phyloP scores from a whole-genome alignment of 2,329 filamentous ascomycete genomes.

The Aspergillus pseudoglaucus region DNA sequence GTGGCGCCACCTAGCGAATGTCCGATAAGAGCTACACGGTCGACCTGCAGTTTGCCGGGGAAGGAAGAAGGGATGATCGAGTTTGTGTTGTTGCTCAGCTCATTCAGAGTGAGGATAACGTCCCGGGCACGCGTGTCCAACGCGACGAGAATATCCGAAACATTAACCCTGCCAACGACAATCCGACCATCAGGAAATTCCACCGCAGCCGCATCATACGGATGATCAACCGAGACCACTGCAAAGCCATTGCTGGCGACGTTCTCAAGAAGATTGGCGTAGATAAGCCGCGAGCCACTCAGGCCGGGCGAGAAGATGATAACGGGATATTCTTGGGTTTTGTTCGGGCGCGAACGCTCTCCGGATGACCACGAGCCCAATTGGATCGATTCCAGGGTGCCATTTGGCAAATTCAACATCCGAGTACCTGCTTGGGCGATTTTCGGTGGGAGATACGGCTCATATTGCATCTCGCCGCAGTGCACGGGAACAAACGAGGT shows the following conservation, averaged over 20 bases:
- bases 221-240: constrained; percentile 12
- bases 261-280: background rate
- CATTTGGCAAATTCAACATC: background rate
- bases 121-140: constrained; percentile 2
- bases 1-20: constrained; percentile 34
- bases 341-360: background rate
- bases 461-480: background rate
- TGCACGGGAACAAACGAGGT: background rate
- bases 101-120: constrained; percentile 1
- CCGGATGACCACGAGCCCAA: background rate
- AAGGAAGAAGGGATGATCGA: constrained; percentile 1
- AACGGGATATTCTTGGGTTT: background rate
- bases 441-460: background rate
- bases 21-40: constrained; percentile 19
- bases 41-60: background rate
- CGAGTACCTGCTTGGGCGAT: background rate
- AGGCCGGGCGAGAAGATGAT: background rate
- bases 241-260: background rate
- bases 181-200: constrained; percentile 16
- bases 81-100: background rate
- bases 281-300: background rate
- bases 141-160: background rate
- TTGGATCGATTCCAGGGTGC: background rate
- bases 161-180: background rate
- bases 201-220: constrained; percentile 14